Percentiles rank a stretch among this genome's conserved stretches.
These are phyloP conservation scores for Diaporthe citrichinensis DNA, from an alignment of 2,329 filamentous ascomycete species.

Conservation along the genomic window DNA sequence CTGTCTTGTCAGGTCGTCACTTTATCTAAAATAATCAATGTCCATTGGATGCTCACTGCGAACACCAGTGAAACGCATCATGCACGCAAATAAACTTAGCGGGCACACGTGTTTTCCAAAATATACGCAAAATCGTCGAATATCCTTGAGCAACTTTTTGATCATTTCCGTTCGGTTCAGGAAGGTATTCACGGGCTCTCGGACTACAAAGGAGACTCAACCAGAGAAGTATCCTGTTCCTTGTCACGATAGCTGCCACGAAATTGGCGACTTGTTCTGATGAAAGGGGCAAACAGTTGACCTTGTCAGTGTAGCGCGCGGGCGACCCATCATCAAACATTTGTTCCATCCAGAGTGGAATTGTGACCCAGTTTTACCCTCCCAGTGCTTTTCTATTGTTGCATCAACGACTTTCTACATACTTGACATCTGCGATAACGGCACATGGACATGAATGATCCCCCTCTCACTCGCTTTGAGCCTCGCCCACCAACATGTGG, in stretches of 20 bases:
- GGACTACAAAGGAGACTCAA: not conserved
- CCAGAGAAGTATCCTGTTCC: not conserved
- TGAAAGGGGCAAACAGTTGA: not conserved
- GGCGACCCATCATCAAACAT: not conserved
- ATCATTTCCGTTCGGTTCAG: not conserved
- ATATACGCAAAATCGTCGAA: not conserved
- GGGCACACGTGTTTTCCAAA: not conserved
- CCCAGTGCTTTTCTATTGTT: not conserved
- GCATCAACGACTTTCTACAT: not conserved
- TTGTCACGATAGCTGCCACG: not conserved
- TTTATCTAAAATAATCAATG: no score
- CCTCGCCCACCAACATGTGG: not conserved
- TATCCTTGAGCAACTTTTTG: not conserved
- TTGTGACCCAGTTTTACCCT: not conserved
- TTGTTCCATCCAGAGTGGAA: not conserved
- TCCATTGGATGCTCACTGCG: no score
- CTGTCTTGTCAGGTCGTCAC: no score
- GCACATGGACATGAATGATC: not conserved
- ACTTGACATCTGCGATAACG: not conserved
- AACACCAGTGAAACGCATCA: not conserved
- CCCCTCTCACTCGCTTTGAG: not conserved
- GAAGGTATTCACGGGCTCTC: not conserved
- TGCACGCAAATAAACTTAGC: not conserved
- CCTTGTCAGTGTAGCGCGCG: not conserved
- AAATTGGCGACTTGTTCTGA: not conserved